A percentile compares a stretch with the other conserved stretches of the same genome.
Conservation (phyloP, 2,329 filamentous ascomycete species). For the Pseudodiploospora longispora region DNA sequence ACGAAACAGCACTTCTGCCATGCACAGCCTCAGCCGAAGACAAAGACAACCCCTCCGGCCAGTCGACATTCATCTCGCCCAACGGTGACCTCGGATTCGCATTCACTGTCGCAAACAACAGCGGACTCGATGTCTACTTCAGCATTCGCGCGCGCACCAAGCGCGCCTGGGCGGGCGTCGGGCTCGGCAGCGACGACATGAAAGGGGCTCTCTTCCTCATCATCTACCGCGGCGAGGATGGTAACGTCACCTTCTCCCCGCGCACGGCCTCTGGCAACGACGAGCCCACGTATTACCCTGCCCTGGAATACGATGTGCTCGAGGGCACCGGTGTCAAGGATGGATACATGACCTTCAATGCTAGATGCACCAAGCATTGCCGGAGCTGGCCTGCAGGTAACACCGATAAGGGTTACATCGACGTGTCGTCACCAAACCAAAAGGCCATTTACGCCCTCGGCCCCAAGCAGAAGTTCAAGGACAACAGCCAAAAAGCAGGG, state of each 20-base stretch:
- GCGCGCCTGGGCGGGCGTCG: slow-evolving; percentile 46
- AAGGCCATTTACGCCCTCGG: slow-evolving; percentile 51
- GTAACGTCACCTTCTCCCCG: slow-evolving; percentile 48
- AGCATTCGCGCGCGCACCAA: slow-evolving; percentile 39
- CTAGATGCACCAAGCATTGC: slow-evolving; percentile 42
- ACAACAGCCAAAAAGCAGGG: slow-evolving; percentile 32
- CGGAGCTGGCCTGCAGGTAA: slow-evolving; percentile 36
- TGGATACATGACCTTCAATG: slow-evolving; percentile 40
- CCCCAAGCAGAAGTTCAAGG: slow-evolving; percentile 33
- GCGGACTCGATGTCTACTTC: slow-evolving; percentile 44
- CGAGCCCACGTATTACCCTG: slow-evolving; percentile 41
- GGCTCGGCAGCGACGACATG: slow-evolving; percentile 46
- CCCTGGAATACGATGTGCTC: slow-evolving; percentile 36
- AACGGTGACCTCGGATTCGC: slow-evolving; percentile 39
- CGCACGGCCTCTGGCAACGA: slow-evolving; percentile 41
- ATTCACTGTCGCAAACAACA: slow-evolving; percentile 39
- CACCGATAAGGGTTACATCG: slow-evolving; percentile 33
- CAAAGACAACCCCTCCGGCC: slow-evolving; percentile 21
- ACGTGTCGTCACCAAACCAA: slow-evolving; percentile 39
- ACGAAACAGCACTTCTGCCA: slow-evolving; percentile 15
- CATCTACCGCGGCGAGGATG: slow-evolving; percentile 40
- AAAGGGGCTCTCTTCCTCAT: slow-evolving; percentile 45
- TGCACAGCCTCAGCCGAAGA: slow-evolving; percentile 16
- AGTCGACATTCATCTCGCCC: slow-evolving; percentile 37
- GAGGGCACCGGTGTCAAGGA: slow-evolving; percentile 39